A percentile compares a stretch with the other conserved stretches of the same genome.
Conservation (phyloP, 805 yeast species). For the Diddensiella santjacobensis region DNA sequence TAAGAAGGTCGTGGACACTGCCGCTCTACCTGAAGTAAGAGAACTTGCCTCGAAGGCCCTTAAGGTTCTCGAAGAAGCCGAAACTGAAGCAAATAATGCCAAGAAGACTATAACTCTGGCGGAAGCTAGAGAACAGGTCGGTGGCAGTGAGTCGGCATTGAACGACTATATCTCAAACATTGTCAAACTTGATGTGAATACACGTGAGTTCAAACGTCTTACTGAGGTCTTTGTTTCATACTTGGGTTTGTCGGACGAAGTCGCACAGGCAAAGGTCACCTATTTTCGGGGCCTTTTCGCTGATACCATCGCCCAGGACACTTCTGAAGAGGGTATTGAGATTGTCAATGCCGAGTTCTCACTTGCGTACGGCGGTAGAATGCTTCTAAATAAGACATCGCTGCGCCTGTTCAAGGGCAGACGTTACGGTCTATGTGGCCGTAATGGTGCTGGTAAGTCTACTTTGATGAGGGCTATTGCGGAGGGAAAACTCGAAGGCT, state of each 20-base stretch:
- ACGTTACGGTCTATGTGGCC: constrained; percentile 95
- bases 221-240: constrained; percentile 41
- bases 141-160: constrained; percentile 37
- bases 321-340: constrained; percentile 77
- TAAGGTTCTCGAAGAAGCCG: constrained; percentile 76
- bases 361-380: constrained; percentile 94
- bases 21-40: constrained; percentile 95
- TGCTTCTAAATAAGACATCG: constrained; percentile 90
- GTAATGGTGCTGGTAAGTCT: constrained; percentile 98
- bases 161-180: constrained; percentile 34
- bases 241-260: constrained; percentile 42
- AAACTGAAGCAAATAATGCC: constrained; percentile 65
- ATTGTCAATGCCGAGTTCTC: constrained; percentile 94
- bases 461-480: constrained; percentile 96
- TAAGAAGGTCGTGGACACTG: constrained; percentile 79
- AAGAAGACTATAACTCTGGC: constrained; percentile 66
- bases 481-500: constrained; percentile 94
- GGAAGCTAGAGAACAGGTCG: constrained; percentile 36
- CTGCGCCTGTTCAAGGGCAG: constrained; percentile 88
- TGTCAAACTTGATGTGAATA: constrained; percentile 32
- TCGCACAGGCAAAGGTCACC: constrained; percentile 30
- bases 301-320: constrained; percentile 47
- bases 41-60: constrained; percentile 86
- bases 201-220: constrained; percentile 36
- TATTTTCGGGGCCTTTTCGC: constrained; percentile 37